Percentiles rank a stretch among this genome's conserved stretches.
Evolutionary conservation across 768 basidiomycete genomes (phyloP).

Genomic region (Porpolomopsis calyptriformis): DNA sequence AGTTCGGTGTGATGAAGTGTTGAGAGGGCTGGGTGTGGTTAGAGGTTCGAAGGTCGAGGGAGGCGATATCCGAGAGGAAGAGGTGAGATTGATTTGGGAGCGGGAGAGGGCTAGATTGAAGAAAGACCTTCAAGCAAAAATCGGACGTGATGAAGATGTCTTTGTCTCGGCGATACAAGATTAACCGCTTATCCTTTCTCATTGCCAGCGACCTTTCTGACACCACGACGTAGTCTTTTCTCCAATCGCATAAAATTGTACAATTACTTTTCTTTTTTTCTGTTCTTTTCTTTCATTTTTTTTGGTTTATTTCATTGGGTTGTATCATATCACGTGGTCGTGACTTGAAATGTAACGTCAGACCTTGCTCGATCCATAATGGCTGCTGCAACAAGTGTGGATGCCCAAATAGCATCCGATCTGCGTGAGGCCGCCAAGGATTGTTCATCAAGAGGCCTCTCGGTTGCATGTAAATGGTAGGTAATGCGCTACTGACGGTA

Average conservation of each 20-base stretch:
- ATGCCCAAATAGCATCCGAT: slow-evolving; percentile 42
- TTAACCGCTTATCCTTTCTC: slow-evolving; percentile 14
- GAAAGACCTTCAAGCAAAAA: slow-evolving; percentile 31
- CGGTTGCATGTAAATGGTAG: slow-evolving; percentile 70
- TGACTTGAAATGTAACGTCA: not conserved
- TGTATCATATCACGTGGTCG: not conserved
- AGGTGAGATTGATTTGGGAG: slow-evolving; percentile 42
- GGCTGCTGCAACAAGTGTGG: slow-evolving; percentile 23
- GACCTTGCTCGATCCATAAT: slow-evolving; percentile 8
- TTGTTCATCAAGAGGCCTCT: slow-evolving; percentile 63
- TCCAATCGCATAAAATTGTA: too few species aligned
- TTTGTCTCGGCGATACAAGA: slow-evolving; percentile 39
- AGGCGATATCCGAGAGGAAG: slow-evolving; percentile 37
- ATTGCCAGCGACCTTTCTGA: too few species aligned
- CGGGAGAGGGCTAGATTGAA: slow-evolving; percentile 37
- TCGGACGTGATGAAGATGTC: slow-evolving; percentile 11
- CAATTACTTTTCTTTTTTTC: too few species aligned
- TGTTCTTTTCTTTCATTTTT: too few species aligned
- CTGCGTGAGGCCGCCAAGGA: slow-evolving; percentile 56
- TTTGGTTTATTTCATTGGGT: not conserved
- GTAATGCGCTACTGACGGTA: slow-evolving; percentile 13
- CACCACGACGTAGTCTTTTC: too few species aligned
- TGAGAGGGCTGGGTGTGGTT: slow-evolving; percentile 56
- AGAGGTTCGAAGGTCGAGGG: slow-evolving; percentile 15
- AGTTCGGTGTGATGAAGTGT: slow-evolving; percentile 55